Percentiles rank a stretch among this genome's conserved stretches.
Conservation (phyloP, 345 rosid species). For the Eucalyptus regnans region DNA sequence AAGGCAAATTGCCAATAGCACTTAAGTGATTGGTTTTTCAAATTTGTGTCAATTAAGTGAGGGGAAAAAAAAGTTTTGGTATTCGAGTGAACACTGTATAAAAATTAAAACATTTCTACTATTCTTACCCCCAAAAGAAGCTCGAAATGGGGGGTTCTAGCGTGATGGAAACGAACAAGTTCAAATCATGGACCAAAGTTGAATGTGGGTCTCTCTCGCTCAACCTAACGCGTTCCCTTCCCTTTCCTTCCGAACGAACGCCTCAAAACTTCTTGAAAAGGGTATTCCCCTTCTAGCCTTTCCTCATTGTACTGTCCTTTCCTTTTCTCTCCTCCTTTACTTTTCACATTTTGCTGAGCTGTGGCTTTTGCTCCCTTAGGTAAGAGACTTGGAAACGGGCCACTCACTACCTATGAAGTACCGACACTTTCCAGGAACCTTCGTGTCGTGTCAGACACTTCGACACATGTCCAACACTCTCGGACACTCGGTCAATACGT, state of each 20-base stretch:
- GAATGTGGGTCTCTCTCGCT: neutral
- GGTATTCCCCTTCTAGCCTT: neutral
- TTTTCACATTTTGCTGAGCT: neutral
- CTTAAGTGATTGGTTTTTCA: fast-evolving
- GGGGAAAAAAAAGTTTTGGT: too few relatives aligned
- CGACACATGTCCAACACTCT: too few relatives aligned
- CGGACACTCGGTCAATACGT: too few relatives aligned
- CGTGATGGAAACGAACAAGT: neutral
- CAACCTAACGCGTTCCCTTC: neutral
- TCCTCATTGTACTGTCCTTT: neutral
- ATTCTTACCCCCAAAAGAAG: neutral
- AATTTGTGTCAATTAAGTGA: too few relatives aligned
- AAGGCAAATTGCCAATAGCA: too few relatives aligned
- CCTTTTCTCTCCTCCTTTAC: neutral
- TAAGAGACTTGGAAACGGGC: neutral
- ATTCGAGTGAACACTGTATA: fast-evolving
- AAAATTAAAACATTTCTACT: too few relatives aligned
- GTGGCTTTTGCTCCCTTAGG: neutral
- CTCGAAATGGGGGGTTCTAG: neutral
- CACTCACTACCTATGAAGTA: neutral
- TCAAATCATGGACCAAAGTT: neutral
- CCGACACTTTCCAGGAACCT: too few relatives aligned
- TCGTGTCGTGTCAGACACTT: too few relatives aligned
- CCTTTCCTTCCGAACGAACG: neutral
- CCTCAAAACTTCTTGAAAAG: neutral